Evolutionary conservation across 192 early-diverging fungal genomes (phyloP).

Genomic region (Coemansia biformis): DNA sequence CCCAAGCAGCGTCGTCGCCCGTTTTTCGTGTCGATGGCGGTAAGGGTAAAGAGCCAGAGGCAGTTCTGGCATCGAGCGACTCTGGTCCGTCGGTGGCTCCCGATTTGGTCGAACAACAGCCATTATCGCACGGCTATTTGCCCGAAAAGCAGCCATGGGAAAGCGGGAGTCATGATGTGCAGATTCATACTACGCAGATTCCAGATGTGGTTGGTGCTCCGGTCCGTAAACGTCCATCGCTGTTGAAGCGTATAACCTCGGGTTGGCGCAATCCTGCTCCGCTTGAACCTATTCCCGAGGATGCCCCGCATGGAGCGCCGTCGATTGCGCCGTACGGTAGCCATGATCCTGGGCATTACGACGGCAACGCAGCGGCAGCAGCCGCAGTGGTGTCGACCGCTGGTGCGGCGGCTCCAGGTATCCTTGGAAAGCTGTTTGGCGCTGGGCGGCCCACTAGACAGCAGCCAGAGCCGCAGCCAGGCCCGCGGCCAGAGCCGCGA

Average conservation of each 20-base stretch:
- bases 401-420: conserved; percentile 6
- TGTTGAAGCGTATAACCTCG: conserved; percentile 39
- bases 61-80: no score
- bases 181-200: neutral
- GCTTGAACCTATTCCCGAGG: no score
- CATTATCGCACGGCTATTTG: neutral
- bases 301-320: no score
- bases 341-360: no score
- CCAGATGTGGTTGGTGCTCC: neutral
- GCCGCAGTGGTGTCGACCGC: no score
- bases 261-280: conserved; percentile 50
- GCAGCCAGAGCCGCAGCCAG: neutral
- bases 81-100: neutral
- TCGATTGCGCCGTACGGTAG: no score
- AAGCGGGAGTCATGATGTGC: no score
- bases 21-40: conserved; percentile 15
- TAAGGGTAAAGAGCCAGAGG: neutral
- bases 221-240: conserved; percentile 30
- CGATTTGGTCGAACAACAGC: conserved; percentile 30
- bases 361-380: no score
- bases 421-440: conserved; percentile 13
- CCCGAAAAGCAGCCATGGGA: no score
- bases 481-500: neutral
- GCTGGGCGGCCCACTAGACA: neutral
- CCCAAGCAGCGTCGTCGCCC: conserved; percentile 17